phyloP scores from a whole-genome alignment of 2,329 filamentous ascomycete genomes.

The Verticillium dahliae region DNA sequence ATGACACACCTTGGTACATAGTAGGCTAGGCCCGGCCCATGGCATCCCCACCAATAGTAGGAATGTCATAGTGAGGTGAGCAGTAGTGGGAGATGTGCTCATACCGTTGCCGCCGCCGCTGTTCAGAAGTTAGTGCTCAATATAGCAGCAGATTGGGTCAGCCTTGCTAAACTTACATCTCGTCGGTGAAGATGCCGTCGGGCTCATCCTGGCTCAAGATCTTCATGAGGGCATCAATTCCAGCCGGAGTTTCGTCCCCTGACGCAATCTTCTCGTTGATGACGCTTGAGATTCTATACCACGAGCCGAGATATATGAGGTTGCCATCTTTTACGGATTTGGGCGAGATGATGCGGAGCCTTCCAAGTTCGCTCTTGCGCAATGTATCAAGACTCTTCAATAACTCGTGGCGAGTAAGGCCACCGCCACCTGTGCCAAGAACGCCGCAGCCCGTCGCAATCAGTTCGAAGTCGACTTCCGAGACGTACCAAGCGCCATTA shows the following conservation, averaged over 20 bases:
- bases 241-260: slow-evolving; percentile 28
- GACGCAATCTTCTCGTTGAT: slow-evolving; percentile 28
- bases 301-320: slow-evolving; percentile 33
- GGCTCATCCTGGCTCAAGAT: slow-evolving; percentile 23
- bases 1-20: slow-evolving; percentile 22
- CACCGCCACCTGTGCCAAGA: slow-evolving; percentile 29
- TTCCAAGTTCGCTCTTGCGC: slow-evolving; percentile 21
- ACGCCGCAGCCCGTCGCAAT: slow-evolving; percentile 27
- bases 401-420: slow-evolving; percentile 33
- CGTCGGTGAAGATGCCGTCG: slow-evolving; percentile 26
- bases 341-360: slow-evolving; percentile 33
- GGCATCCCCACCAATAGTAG: slow-evolving; percentile 27
- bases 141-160: slow-evolving; percentile 2
- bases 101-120: slow-evolving; percentile 32
- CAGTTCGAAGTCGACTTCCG: slow-evolving; percentile 27
- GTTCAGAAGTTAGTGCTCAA: too few relatives aligned
- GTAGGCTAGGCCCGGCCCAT: slow-evolving; percentile 33
- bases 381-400: slow-evolving; percentile 33
- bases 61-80: slow-evolving; percentile 27
- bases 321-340: slow-evolving; percentile 28
- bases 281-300: slow-evolving; percentile 36
- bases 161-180: slow-evolving; percentile 24
- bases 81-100: slow-evolving; percentile 23
- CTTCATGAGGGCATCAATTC: slow-evolving; percentile 26
- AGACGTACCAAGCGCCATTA: slow-evolving; percentile 25